phyloP scores from a whole-genome alignment of 1,284 basidiomycete genomes.

The Rhodofomes roseus region DNA sequence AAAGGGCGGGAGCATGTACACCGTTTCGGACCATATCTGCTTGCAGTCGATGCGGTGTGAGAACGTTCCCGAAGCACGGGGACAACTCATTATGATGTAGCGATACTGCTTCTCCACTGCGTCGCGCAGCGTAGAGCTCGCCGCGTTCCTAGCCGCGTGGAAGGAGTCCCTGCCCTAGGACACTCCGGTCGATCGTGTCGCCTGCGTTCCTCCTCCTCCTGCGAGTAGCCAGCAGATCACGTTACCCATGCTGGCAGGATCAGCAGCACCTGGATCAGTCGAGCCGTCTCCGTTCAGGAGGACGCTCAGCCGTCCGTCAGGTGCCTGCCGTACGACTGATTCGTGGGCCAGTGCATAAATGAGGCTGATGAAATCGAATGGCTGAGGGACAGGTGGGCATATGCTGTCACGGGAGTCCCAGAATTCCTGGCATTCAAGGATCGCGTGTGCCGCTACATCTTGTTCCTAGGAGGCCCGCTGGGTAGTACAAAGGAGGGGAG shows the following conservation, averaged over 20 bases:
- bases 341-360: conserved; percentile 20
- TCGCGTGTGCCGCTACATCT: conserved; percentile 20
- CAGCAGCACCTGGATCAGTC: conserved; percentile 17
- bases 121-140: conserved; percentile 5
- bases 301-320: conserved; percentile 19
- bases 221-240: conserved; percentile 15
- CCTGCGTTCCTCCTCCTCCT: not conserved
- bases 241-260: conserved; percentile 22
- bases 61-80: conserved; percentile 13
- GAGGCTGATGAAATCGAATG: conserved; percentile 12
- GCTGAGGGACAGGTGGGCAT: not conserved
- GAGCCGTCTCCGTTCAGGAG: conserved; percentile 20
- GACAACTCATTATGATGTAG: conserved; percentile 17
- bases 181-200: not conserved
- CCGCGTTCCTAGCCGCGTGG: conserved; percentile 3
- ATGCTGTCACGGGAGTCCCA: not conserved
- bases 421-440: conserved; percentile 18
- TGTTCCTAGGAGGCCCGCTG: conserved; percentile 26
- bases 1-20: conserved; percentile 25
- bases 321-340: conserved; percentile 17
- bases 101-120: conserved; percentile 19
- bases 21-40: conserved; percentile 23
- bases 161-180: not conserved
- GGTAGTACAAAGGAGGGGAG: conserved; percentile 16
- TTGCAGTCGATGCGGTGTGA: conserved; percentile 21